phyloP scores from a whole-genome alignment of 2,329 filamentous ascomycete species.

The Onygenales sp. region DNA sequence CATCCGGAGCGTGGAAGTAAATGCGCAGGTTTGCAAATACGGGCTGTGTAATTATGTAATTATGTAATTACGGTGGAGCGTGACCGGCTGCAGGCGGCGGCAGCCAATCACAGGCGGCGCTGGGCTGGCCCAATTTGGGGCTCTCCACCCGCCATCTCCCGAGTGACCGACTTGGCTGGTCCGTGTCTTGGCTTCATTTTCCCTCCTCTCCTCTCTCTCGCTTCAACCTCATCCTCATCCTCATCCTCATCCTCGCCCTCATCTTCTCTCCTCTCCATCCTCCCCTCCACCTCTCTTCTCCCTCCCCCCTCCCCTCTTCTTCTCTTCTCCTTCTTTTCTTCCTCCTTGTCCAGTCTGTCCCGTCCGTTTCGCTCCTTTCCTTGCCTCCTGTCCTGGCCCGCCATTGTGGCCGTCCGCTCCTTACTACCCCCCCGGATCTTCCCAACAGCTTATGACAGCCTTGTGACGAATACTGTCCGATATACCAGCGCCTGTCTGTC shows the following conservation, averaged over 20 bases:
- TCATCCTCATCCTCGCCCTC: constrained; percentile 1
- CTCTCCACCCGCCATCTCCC: too few relatives aligned
- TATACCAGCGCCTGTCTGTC: not conserved
- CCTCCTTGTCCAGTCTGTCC: constrained; percentile 6
- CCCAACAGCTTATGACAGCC: constrained; percentile 1
- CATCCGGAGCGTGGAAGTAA: too few relatives aligned
- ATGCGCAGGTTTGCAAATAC: too few relatives aligned
- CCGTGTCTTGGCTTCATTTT: constrained; percentile 1
- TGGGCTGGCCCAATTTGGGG: too few relatives aligned
- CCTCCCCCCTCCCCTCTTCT: constrained; percentile 8
- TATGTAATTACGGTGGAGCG: too few relatives aligned
- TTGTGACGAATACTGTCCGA: not conserved
- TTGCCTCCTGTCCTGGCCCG: constrained; percentile 15
- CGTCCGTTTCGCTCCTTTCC: constrained; percentile 8
- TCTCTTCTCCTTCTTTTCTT: constrained; percentile 10
- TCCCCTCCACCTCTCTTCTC: constrained; percentile 7
- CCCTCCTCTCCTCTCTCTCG: constrained; percentile 10
- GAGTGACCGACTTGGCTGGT: too few relatives aligned
- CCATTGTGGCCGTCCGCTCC: constrained; percentile 30
- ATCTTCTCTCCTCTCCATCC: constrained; percentile 5
- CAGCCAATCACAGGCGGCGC: too few relatives aligned
- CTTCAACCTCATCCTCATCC: constrained; percentile 9
- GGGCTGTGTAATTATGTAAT: too few relatives aligned
- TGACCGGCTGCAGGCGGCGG: too few relatives aligned
- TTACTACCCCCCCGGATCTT: constrained; percentile 14